Percentiles rank a stretch among this genome's conserved stretches.
phyloP scores from a whole-genome alignment of 495 filamentous ascomycete genomes.

The Penicillium pulvis region DNA sequence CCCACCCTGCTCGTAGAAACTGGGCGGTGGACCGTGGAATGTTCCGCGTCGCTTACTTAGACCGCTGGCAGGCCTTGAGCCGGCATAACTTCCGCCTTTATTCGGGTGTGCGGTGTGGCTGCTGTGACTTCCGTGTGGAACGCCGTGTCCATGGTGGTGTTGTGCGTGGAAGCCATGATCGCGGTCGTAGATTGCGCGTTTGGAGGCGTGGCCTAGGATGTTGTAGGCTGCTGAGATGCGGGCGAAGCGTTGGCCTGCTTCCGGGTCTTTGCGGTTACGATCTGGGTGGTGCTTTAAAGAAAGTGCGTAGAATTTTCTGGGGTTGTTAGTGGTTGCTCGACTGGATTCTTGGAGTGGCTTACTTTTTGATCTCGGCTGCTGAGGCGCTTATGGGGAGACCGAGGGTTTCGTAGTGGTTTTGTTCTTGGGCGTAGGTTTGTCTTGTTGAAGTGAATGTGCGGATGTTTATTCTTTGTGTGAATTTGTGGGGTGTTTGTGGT shows the following conservation, averaged over 20 bases:
- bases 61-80: slow-evolving; percentile 76
- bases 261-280: slow-evolving; percentile 75
- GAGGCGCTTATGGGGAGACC: slow-evolving; percentile 69
- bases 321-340: slow-evolving; percentile 4
- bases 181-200: slow-evolving; percentile 78
- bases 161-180: slow-evolving; percentile 50
- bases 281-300: slow-evolving; percentile 95
- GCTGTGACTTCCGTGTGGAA: slow-evolving; percentile 49
- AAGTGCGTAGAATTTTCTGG: slow-evolving; percentile 80
- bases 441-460: slow-evolving; percentile 46
- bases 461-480: background rate
- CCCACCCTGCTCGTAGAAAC: slow-evolving; percentile 80
- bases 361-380: slow-evolving; percentile 83
- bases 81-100: slow-evolving; percentile 49
- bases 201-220: slow-evolving; percentile 67
- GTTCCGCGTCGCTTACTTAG: slow-evolving; percentile 72
- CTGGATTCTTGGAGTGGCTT: slow-evolving; percentile 4
- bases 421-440: slow-evolving; percentile 41
- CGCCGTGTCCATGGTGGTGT: slow-evolving; percentile 30
- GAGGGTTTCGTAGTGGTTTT: slow-evolving; percentile 79
- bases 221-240: slow-evolving; percentile 85
- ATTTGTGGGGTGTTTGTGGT: slow-evolving; percentile 1
- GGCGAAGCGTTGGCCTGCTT: slow-evolving; percentile 77
- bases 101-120: slow-evolving; percentile 41
- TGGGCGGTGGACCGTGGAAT: slow-evolving; percentile 85